Base-by-base conservation (phyloP, 2,329 filamentous ascomycete genomes). In the Bimuria novae-zelandiae region DNA sequence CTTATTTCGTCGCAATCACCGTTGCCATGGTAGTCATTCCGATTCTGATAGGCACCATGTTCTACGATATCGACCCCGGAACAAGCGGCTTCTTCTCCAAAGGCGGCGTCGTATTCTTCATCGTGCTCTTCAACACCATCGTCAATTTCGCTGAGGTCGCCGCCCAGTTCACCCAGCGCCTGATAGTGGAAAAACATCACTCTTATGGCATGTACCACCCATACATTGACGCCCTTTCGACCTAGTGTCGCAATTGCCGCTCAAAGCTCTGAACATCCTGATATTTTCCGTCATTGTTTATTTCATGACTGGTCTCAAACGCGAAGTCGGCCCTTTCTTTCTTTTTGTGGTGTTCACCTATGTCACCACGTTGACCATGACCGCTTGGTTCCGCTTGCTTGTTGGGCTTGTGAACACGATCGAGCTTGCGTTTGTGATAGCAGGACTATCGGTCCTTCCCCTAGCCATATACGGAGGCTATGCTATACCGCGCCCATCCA, bases 131-230 rank as follows among this genome's bases (percentile, higher is more conserved):
- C 22, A 8, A 23, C 22, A 14, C 7, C 37, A 14, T 76, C 74
- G 0, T 77, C 80, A 11, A 80, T 84, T 49, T 74, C 76, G 0
- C 83, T 85, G 33, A 59, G 55, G 46, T 92, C 94, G 70, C n/a
- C 25, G 12, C 42, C 94, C 2, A 95, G 92, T 67, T 82, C 88
- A 1, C 89, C 94, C 81, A 86, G 7, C 27, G 91, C 22, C 87
- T 88, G 1, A 94, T 95, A 62, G 89, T 96, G 54, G 90, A 95
- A 68, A 95, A 95, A 70, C 91, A 96, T 61, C 75, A 80, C 49
- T 84, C 87, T 43, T 95, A 94, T 68, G 89, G 89, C 17, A 80
- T 95, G 17, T 94, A 95, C 64, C 90, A 93, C 65, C 90, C 91
- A 0, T n/a, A n/a, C n/a, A n/a, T n/a, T n/a, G n/a, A n/a, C n/a